phyloP scores from a whole-genome alignment of 2,329 filamentous ascomycete genomes.

The Beauveria asiatica region DNA sequence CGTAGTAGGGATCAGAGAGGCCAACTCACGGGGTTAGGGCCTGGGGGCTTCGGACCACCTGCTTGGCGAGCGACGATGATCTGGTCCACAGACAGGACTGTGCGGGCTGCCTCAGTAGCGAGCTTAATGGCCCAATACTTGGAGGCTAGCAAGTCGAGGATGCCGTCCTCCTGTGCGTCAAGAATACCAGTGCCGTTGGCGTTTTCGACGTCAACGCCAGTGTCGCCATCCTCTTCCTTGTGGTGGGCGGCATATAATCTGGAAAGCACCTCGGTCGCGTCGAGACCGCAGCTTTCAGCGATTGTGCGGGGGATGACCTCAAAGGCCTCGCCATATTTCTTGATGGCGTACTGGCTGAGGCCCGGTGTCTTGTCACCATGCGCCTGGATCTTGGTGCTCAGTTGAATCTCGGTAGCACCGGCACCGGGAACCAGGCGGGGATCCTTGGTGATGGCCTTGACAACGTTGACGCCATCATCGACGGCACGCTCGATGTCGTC shows the following conservation, averaged over 20 bases:
- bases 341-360: slow-evolving; percentile 90
- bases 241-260: slow-evolving; percentile 89
- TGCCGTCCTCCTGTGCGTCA: slow-evolving; percentile 79
- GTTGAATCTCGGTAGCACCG: slow-evolving; percentile 87
- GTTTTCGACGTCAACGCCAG: slow-evolving; percentile 93
- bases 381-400: slow-evolving; percentile 84
- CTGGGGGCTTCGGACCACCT: slow-evolving; percentile 92
- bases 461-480: slow-evolving; percentile 95
- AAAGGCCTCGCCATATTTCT: slow-evolving; percentile 95
- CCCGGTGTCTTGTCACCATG: slow-evolving; percentile 90
- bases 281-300: slow-evolving; percentile 88
- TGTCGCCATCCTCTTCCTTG: slow-evolving; percentile 77
- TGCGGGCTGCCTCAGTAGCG: slow-evolving; percentile 88
- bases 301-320: slow-evolving; percentile 92
- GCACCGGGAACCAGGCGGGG: slow-evolving; percentile 85
- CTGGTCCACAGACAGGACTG: slow-evolving; percentile 92
- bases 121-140: slow-evolving; percentile 98
- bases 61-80: slow-evolving; percentile 98
- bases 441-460: slow-evolving; percentile 96
- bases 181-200: slow-evolving; percentile 71
- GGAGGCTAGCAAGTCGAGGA: slow-evolving; percentile 81
- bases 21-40: slow-evolving; percentile 64
- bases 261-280: slow-evolving; percentile 93
- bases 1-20: background rate
- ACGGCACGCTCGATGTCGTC: slow-evolving; percentile 96